These are phyloP conservation scores for Pythium grandisporangium DNA, from an alignment of 352 stramenopile genomes.

Conservation along the genomic window DNA sequence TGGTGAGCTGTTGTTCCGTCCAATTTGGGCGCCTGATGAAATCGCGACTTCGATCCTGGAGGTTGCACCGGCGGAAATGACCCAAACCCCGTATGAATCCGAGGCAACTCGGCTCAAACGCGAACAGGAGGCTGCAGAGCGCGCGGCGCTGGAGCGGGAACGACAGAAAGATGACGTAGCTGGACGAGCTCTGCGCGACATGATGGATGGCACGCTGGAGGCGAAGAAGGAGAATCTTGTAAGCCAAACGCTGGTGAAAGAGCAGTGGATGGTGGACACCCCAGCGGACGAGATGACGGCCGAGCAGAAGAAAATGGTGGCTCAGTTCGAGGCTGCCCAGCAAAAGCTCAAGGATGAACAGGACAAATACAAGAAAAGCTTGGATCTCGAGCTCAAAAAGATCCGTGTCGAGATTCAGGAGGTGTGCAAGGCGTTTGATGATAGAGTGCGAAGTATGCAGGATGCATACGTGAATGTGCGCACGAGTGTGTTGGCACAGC, in stretches of 20 bases:
- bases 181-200: conserved; percentile 76
- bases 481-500: conserved; percentile 25
- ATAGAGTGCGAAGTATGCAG: conserved; percentile 42
- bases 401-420: conserved; percentile 56
- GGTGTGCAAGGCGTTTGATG: conserved; percentile 76
- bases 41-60: conserved; percentile 55
- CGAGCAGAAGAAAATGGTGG: conserved; percentile 34
- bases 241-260: conserved; percentile 54
- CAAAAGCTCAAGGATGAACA: conserved; percentile 80
- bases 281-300: conserved; percentile 38
- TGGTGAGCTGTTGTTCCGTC: conserved; percentile 49
- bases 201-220: conserved; percentile 93
- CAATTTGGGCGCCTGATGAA: conserved; percentile 49
- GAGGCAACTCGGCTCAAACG: conserved; percentile 43
- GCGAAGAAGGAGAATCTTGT: conserved; percentile 76
- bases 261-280: conserved; percentile 85
- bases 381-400: conserved; percentile 71
- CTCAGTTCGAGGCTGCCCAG: conserved; percentile 21
- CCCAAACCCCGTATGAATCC: conserved; percentile 76
- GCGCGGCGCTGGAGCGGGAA: conserved; percentile 21
- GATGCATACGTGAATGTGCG: conserved; percentile 23
- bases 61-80: conserved; percentile 73
- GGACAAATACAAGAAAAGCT: conserved; percentile 86
- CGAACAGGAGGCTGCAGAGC: conserved; percentile 27
- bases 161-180: conserved; percentile 80